Base-by-base conservation (phyloP, 495 filamentous ascomycete species). In the Pyronema omphalodes region DNA sequence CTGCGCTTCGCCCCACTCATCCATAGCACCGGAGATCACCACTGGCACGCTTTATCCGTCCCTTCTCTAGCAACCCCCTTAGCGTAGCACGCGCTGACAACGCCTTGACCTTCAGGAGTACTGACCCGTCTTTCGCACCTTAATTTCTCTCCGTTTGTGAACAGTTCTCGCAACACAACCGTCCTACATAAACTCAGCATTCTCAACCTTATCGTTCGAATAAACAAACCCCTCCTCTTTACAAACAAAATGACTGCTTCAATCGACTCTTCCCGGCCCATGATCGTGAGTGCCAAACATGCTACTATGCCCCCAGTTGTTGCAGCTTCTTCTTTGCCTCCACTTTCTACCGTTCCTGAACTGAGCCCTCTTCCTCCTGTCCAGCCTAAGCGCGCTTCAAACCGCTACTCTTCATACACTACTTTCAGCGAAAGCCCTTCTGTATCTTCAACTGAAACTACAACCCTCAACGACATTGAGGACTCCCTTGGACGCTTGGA, bases 401-500 rank as follows among this genome's bases (percentile, higher is more conserved):
- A 50, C 43, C 61, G 60, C 37, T 63, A 59, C 40, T 63, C 61
- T 19, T 57, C 56, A n/a, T 63, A 63, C 47, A 63, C 61, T 3
- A 33, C 40, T 29, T 35, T 59, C 44, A 62, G 59, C 29, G 57
- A 60, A 0, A 53, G 55, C 34, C 61, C 61, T 15, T 64, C 61
- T 23, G 57, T 60, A 5, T 15, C 52, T 43, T 47, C 55, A 19
- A 57, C 60, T 17, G 61, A 63, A 43, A 60, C 59, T 23, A 57
- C 60, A 3, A 57, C 57, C 56, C 55, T 64, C 54, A 60, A 60
- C 54, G 63, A 84, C 52, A 86, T 88, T 67, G 80, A 83, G 58
- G 80, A 84, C 54, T 82, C 84, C 40, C 75, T 96, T 47, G 80
- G 88, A 55, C 86, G 91, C 56, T 79, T 98, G 60, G 87, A 95